These are phyloP conservation scores for Elaeagnus macrophylla DNA, from an alignment of 306 rosid species.

Conservation along the genomic window DNA sequence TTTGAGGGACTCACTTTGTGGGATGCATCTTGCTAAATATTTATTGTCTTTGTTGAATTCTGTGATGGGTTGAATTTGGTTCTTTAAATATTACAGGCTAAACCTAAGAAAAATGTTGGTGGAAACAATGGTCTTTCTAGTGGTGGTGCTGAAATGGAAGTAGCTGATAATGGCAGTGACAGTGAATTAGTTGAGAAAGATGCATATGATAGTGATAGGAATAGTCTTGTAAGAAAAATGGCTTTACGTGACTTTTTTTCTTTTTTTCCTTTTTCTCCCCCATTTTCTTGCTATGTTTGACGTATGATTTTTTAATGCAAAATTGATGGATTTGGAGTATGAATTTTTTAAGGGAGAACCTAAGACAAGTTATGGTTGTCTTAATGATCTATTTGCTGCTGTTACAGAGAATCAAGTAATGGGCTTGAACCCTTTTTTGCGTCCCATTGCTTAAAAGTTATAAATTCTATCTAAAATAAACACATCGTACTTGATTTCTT, in stretches of 20 bases:
- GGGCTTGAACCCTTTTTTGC: not conserved
- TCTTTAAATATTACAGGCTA: conserved; percentile 5
- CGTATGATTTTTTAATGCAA: too few species aligned
- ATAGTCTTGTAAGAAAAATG: conserved; percentile 5
- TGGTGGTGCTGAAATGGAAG: conserved; percentile 7
- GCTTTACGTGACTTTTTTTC: not conserved
- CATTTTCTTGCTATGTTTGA: too few species aligned
- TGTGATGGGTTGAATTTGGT: conserved; percentile 2
- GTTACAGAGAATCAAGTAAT: conserved; percentile 22
- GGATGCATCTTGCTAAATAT: too few species aligned
- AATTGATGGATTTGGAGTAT: too few species aligned
- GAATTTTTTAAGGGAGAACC: too few species aligned
- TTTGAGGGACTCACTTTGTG: too few species aligned
- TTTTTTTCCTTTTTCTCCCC: too few species aligned
- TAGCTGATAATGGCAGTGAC: not conserved
- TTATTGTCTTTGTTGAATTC: too few species aligned
- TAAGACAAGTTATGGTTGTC: too few species aligned
- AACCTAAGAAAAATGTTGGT: not conserved
- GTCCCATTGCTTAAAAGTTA: not conserved
- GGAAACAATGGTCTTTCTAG: not conserved
- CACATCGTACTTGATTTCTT: too few species aligned
- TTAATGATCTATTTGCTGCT: too few species aligned
- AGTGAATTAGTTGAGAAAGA: conserved; percentile 11
- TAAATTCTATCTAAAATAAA: too few species aligned
- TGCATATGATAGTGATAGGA: conserved; percentile 7